Base-by-base conservation (phyloP, 331 rosid species). In the Malus hybrid region DNA sequence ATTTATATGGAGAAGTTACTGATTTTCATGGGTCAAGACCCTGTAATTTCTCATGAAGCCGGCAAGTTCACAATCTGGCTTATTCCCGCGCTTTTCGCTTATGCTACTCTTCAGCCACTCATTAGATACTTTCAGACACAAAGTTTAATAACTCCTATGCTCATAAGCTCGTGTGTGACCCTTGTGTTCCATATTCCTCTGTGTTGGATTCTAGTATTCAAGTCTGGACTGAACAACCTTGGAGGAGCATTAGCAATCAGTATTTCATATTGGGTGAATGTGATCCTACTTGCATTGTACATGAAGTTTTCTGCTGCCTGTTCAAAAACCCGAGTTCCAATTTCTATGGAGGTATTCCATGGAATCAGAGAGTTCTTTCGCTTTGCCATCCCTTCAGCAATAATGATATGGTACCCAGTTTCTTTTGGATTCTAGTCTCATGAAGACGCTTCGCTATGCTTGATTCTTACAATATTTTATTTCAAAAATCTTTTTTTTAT, bases 191-290 rank as follows among this genome's bases (percentile, higher is more conserved):
- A 24, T 24, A 24, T 24, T 24, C 24, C 24, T 24, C 24, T 24
- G 24, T 24, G 24, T 24, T 24, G 24, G 24, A 24, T 24, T 24
- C 24, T 24, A 24, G 24, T 90, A 63, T 84, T 86, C 70, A 83
- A 79, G 79, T 77, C 83, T 62, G 86, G 87, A 46, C 55, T 90
- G 18, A 86, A 77, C 44, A 74, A 68, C 78, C 34, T 80, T 72
- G 97, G 97, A 81, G 97, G 87, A 60, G 92, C 97, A 33, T 82
- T 88, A 20, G 81, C 97, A 24, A 80, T 88, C 68, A 87, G 90
- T 44, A 28, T 85, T 70, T 92, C 97, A 36, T 81, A 86, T 70
- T 92, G 97, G 96, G 34, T 92, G 76, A 92, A 90, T 83, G 96
- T 83, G 55, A 69, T 85, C 73, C 24, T 90, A 19, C 91, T 92